Conservation (phyloP, 345 rosid genomes). For the Cochlearia excelsa region DNA sequence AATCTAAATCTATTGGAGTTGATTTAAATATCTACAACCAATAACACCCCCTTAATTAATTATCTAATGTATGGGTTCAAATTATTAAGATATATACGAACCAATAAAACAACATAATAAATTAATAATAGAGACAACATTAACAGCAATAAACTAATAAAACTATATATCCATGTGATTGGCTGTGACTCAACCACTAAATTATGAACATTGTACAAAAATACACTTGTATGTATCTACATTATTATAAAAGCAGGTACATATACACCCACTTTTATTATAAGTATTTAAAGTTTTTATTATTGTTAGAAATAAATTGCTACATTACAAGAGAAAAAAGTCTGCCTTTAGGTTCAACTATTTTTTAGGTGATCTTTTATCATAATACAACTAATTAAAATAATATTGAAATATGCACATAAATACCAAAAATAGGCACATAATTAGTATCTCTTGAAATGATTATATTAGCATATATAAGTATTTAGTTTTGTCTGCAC, state of each 20-base stretch:
- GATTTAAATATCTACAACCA: too few species aligned
- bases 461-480: background rate
- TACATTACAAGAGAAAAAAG: constrained; percentile 26
- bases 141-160: constrained; percentile 10
- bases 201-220: constrained; percentile 29
- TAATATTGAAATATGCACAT: background rate
- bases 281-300: constrained; percentile 3
- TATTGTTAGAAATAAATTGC: constrained; percentile 2
- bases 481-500: constrained; percentile 19
- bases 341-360: constrained; percentile 23
- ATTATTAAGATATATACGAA: constrained; percentile 19
- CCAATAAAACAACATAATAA: constrained; percentile 6
- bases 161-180: background rate
- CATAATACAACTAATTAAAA: constrained; percentile 13
- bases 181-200: constrained; percentile 24
- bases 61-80: constrained; percentile 13
- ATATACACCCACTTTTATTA: constrained; percentile 18
- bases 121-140: constrained; percentile 22
- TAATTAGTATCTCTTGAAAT: background rate
- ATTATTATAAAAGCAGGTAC: background rate
- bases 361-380: constrained; percentile 23
- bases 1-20: too few species aligned
- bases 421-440: background rate
- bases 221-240: constrained; percentile 2
- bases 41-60: too few species aligned